Evolutionary conservation across 208 protist genomes (phyloP).

Genomic region (Eutreptiella sp.): DNA sequence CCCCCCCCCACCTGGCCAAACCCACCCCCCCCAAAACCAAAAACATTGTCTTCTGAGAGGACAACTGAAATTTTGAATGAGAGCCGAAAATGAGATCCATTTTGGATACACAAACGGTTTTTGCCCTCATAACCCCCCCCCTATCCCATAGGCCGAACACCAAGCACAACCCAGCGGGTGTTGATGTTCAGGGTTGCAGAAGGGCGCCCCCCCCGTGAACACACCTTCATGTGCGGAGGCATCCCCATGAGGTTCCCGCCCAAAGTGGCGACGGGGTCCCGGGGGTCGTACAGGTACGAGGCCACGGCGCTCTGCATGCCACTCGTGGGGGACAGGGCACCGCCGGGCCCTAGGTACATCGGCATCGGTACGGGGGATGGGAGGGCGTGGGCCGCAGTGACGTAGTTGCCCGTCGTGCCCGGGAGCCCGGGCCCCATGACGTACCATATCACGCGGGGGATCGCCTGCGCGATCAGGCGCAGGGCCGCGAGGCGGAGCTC

Average conservation of each 20-base stretch:
- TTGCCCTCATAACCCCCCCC: no score
- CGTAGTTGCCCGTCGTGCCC: slow-evolving; percentile 13
- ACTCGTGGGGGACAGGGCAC: background rate
- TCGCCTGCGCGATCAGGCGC: background rate
- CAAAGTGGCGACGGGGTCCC: slow-evolving; percentile 12
- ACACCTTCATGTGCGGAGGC: no score
- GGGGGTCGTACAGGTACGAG: slow-evolving; percentile 22
- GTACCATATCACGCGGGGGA: slow-evolving; percentile 15
- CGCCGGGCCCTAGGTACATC: slow-evolving; percentile 10
- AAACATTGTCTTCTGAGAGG: no score
- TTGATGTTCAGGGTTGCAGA: no score
- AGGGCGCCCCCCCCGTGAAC: no score
- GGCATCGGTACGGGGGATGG: background rate
- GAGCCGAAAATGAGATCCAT: no score
- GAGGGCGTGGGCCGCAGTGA: background rate
- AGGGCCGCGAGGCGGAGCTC: background rate
- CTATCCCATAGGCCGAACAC: no score
- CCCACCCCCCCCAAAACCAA: no score
- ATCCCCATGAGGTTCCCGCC: slow-evolving; percentile 28
- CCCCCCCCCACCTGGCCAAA: no score
- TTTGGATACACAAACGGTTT: no score
- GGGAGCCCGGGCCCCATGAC: slow-evolving; percentile 3
- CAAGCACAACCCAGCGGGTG: no score
- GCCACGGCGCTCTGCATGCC: background rate
- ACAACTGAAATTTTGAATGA: no score